Evolutionary conservation across 208 protist species (phyloP).

Genomic region (Crithidia fasciculata): DNA sequence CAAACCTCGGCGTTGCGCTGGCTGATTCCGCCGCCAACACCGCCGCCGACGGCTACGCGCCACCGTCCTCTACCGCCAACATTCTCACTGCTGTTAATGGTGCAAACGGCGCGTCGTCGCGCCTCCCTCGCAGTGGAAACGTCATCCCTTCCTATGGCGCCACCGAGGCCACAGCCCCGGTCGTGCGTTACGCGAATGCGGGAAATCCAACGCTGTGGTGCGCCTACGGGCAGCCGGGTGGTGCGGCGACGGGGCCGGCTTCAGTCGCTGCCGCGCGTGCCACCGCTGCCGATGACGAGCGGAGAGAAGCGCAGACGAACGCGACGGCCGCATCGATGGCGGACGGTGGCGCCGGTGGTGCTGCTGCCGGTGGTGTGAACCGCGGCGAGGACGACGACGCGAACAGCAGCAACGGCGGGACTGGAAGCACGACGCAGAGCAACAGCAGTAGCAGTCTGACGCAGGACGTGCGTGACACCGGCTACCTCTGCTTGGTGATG

Average conservation of each 20-base stretch:
- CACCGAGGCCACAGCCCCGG: not conserved
- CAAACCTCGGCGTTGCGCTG: slow-evolving; percentile 14
- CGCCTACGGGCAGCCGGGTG: slow-evolving; percentile 8
- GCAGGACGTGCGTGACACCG: slow-evolving; percentile 29
- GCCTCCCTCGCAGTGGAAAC: too few species aligned
- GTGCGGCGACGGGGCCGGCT: slow-evolving; percentile 7
- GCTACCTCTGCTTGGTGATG: slow-evolving; percentile 86
- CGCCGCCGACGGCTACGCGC: not conserved
- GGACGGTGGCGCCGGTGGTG: not conserved
- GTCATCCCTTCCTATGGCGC: slow-evolving; percentile 11
- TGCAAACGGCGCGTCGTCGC: too few species aligned
- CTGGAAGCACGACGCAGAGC: slow-evolving; percentile 20
- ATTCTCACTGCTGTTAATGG: not conserved
- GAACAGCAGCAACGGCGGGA: slow-evolving; percentile 8
- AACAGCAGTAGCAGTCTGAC: slow-evolving; percentile 25
- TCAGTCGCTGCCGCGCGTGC: slow-evolving; percentile 13
- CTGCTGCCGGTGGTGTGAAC: not conserved
- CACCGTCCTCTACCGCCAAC: not conserved
- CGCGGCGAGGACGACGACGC: not conserved
- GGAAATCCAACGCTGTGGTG: slow-evolving; percentile 28
- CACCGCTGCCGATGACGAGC: not conserved
- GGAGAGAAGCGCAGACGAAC: not conserved
- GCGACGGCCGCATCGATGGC: too few species aligned
- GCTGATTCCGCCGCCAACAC: not conserved
- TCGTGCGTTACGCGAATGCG: slow-evolving; percentile 33